Percentiles rank a stretch among this genome's conserved stretches.
phyloP scores from a whole-genome alignment of 225 moss, liverwort and hornwort species.

The Anthoceros angustus region DNA sequence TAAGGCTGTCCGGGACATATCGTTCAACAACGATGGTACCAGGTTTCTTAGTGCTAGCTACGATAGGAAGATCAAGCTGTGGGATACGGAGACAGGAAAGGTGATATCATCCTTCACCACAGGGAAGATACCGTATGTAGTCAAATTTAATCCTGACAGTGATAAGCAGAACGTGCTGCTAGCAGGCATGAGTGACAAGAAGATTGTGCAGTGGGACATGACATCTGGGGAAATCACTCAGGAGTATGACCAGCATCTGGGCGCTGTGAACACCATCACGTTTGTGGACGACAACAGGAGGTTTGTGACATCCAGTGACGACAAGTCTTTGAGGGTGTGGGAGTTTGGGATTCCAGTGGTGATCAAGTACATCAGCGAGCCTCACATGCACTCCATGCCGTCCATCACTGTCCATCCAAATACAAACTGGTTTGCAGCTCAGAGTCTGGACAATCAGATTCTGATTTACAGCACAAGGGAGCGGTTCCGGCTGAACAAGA shows the following conservation, averaged over 20 bases:
- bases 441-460: constrained; percentile 93
- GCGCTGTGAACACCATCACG: constrained; percentile 93
- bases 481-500: constrained; percentile 81
- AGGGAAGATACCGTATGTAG: constrained; percentile 95
- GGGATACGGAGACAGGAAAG: constrained; percentile 98
- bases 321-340: constrained; percentile 92
- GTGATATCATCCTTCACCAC: constrained; percentile 74
- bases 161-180: constrained; percentile 86
- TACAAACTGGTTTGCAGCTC: constrained; percentile 93
- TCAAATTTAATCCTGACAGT: constrained; percentile 95
- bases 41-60: constrained; percentile 90
- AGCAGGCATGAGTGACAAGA: constrained; percentile 98
- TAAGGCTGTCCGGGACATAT: constrained; percentile 85
- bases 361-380: constrained; percentile 95
- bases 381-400: constrained; percentile 98
- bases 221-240: constrained; percentile 75
- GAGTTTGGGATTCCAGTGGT: constrained; percentile 98
- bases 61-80: constrained; percentile 82
- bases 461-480: constrained; percentile 95
- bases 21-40: constrained; percentile 91
- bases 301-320: constrained; percentile 97
- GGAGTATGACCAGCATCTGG: constrained; percentile 96
- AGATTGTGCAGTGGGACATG: constrained; percentile 99
- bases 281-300: constrained; percentile 94
- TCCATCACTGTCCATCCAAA: constrained; percentile 93